Evolutionary conservation across 2,329 filamentous ascomycete genomes (phyloP).

Genomic region (Fusarium sp.): DNA sequence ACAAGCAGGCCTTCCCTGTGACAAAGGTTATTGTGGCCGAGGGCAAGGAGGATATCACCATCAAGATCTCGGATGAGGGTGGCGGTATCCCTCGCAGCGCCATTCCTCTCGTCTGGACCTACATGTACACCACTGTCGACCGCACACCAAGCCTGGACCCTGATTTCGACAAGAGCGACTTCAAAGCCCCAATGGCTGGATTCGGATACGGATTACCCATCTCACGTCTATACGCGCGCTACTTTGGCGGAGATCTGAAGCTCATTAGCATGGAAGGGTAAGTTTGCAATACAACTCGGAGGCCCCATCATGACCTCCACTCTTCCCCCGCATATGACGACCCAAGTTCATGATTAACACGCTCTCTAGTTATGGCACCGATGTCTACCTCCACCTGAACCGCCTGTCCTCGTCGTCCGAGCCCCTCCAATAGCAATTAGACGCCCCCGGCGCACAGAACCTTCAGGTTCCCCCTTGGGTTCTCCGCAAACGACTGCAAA

Average conservation of each 20-base stretch:
- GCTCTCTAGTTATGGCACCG: conserved; percentile 84
- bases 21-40: conserved; percentile 98
- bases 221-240: conserved; percentile 91
- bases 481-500: conserved; percentile 74
- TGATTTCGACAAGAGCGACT: conserved; percentile 98
- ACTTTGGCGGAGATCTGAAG: conserved; percentile 97
- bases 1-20: conserved; percentile 95
- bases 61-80: conserved; percentile 97
- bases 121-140: conserved; percentile 99
- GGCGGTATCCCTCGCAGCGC: conserved; percentile 93
- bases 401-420: conserved; percentile 94
- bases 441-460: conserved; percentile 54
- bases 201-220: conserved; percentile 99
- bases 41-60: conserved; percentile 98
- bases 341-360: conserved; percentile 26
- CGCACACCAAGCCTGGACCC: conserved; percentile 94
- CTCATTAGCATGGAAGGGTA: conserved; percentile 99
- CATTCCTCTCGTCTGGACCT: conserved; percentile 99
- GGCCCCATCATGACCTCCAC: not conserved
- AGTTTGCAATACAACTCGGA: conserved; percentile 51
- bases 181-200: conserved; percentile 98
- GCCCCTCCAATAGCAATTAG: conserved; percentile 92
- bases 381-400: conserved; percentile 98
- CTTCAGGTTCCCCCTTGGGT: conserved; percentile 48
- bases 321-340: not conserved